phyloP scores from a whole-genome alignment of 2,329 filamentous ascomycete species.

The Leptographium radiaticola region DNA sequence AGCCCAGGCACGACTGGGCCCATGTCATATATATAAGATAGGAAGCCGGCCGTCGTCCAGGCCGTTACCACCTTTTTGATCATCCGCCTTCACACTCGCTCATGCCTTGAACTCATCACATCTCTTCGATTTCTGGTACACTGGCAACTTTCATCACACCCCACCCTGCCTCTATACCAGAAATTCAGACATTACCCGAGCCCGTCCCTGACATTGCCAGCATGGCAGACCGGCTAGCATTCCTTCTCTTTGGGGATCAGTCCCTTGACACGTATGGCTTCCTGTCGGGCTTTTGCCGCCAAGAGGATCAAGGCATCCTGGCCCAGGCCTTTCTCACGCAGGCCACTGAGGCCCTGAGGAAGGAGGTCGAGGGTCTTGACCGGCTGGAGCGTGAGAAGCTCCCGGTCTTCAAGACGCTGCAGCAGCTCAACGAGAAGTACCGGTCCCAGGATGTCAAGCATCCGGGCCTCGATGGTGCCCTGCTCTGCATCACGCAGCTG shows the following conservation, averaged over 20 bases:
- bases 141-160: background rate
- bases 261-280: constrained; percentile 54
- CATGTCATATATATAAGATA: background rate
- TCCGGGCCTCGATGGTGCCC: constrained; percentile 49
- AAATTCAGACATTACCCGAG: background rate
- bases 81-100: background rate
- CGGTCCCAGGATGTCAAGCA: constrained; percentile 42
- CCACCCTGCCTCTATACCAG: background rate
- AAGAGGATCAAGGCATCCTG: constrained; percentile 33
- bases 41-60: too few species aligned
- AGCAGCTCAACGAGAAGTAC: constrained; percentile 53
- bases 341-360: constrained; percentile 41
- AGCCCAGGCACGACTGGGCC: background rate
- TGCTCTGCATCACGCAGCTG: constrained; percentile 52
- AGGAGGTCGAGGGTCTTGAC: constrained; percentile 45
- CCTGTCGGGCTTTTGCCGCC: constrained; percentile 39
- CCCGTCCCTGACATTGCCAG: constrained; percentile 9
- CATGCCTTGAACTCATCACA: background rate
- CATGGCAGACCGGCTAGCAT: constrained; percentile 35
- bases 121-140: background rate
- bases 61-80: background rate
- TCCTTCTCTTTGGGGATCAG: constrained; percentile 59
- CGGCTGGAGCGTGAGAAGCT: constrained; percentile 43
- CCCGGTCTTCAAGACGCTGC: constrained; percentile 48
- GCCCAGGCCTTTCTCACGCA: constrained; percentile 50